Conservation (phyloP, 2,329 filamentous ascomycete genomes). For the Aspergillus carbonarius region DNA sequence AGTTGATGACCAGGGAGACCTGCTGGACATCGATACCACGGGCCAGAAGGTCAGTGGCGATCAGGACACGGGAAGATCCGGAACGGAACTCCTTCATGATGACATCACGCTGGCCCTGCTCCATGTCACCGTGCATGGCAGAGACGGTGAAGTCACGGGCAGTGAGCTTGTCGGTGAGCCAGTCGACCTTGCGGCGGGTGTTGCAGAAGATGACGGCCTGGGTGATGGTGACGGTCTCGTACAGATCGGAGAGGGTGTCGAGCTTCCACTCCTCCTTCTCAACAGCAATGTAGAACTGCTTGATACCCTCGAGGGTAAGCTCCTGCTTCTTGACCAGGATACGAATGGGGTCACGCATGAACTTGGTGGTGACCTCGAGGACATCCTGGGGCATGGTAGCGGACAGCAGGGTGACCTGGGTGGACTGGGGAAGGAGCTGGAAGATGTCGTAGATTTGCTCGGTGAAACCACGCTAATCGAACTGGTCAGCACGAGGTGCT, state of each 20-base stretch:
- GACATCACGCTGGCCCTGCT: slow-evolving; percentile 93
- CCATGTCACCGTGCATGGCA: slow-evolving; percentile 99
- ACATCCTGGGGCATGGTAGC: slow-evolving; percentile 99
- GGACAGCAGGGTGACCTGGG: slow-evolving; percentile 96
- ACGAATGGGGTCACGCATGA: slow-evolving; percentile 99
- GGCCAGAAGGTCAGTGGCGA: slow-evolving; percentile 94
- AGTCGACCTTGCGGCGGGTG: slow-evolving; percentile 99
- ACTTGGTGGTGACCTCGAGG: slow-evolving; percentile 98
- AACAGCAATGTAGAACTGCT: slow-evolving; percentile 99
- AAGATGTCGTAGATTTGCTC: slow-evolving; percentile 99
- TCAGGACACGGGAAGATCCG: slow-evolving; percentile 96
- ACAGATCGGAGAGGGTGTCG: slow-evolving; percentile 96
- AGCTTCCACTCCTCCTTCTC: slow-evolving; percentile 99
- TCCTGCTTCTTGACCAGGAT: slow-evolving; percentile 99
- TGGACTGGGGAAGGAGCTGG: slow-evolving; percentile 95
- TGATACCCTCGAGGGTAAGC: slow-evolving; percentile 99
- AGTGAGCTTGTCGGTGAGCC: slow-evolving; percentile 99
- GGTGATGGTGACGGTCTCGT: slow-evolving; percentile 99
- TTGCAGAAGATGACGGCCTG: slow-evolving; percentile 99
- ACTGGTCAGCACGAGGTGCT: slow-evolving; percentile 9
- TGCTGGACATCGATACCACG: slow-evolving; percentile 99
- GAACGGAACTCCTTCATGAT: slow-evolving; percentile 99
- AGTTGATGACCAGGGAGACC: slow-evolving; percentile 99
- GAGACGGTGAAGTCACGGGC: slow-evolving; percentile 98
- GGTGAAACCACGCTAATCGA: slow-evolving; percentile 82